phyloP scores from a whole-genome alignment of 805 yeast genomes.

The Wickerhamomyces strasburgensis region DNA sequence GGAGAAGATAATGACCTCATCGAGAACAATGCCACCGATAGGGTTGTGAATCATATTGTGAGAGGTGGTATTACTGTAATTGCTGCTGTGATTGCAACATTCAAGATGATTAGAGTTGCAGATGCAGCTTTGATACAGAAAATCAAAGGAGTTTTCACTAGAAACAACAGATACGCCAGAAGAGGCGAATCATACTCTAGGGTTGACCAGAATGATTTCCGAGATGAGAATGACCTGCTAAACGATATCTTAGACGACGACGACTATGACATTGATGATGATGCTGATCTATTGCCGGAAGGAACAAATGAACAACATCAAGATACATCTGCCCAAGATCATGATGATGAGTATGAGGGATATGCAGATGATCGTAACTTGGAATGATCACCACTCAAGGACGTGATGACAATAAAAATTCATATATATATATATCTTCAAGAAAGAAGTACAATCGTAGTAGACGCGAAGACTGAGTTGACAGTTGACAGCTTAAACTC shows the following conservation, averaged over 20 bases:
- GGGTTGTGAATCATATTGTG: conserved; percentile 45
- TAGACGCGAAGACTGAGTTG: too few species aligned
- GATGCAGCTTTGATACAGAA: conserved; percentile 16
- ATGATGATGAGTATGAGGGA: conserved; percentile 10
- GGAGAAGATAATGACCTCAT: conserved; percentile 77
- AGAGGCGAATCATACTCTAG: conserved; percentile 22
- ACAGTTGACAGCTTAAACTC: too few species aligned
- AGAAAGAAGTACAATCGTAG: too few species aligned
- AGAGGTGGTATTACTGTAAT: conserved; percentile 32
- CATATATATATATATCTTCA: too few species aligned
- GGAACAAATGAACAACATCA: conserved; percentile 4
- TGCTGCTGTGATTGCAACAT: conserved; percentile 27
- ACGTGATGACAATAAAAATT: too few species aligned
- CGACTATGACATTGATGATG: conserved; percentile 24
- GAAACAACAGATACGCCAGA: conserved; percentile 18
- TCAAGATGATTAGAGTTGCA: conserved; percentile 25
- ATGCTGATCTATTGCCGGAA: conserved; percentile 14
- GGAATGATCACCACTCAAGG: too few species aligned
- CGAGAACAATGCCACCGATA: conserved; percentile 47
- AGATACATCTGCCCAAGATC: conserved; percentile 5
- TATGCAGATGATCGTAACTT: conserved; percentile 14
- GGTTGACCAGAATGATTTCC: conserved; percentile 17
- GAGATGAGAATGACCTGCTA: conserved; percentile 23
- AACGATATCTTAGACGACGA: conserved; percentile 22
- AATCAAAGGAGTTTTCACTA: conserved; percentile 15